Evolutionary conservation across 495 filamentous ascomycete genomes (phyloP).

Genomic region (Amniculicola lignicola): DNA sequence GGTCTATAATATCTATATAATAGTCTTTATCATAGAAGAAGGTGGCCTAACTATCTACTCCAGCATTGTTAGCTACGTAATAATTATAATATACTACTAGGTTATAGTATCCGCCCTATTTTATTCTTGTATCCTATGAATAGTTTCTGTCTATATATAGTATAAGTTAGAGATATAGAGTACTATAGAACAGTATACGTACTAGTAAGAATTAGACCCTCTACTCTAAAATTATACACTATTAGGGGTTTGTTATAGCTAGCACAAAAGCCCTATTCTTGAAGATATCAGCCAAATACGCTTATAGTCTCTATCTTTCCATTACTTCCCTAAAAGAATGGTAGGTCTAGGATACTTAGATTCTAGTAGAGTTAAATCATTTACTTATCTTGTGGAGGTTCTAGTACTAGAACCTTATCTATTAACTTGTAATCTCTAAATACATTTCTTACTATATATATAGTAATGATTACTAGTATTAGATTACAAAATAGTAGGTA

Average conservation of each 20-base stretch:
- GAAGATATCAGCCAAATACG: conserved; percentile 13
- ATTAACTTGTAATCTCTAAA: conserved; percentile 27
- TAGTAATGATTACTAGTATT: conserved; percentile 17
- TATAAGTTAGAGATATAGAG: conserved; percentile 16
- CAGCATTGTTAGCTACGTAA: conserved; percentile 31
- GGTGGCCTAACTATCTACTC: conserved; percentile 31
- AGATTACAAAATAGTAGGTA: conserved; percentile 21
- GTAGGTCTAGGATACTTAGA: conserved; percentile 7
- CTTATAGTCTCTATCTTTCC: conserved; percentile 16
- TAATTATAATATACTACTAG: conserved; percentile 21
- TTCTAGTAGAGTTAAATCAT: too few species aligned
- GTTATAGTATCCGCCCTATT: conserved; percentile 29
- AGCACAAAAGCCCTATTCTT: conserved; percentile 14
- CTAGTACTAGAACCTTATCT: conserved; percentile 26
- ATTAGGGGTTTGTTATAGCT: conserved; percentile 18
- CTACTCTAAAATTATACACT: conserved; percentile 32
- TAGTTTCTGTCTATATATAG: conserved; percentile 33
- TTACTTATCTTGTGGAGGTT: conserved; percentile 24
- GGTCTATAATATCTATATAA: conserved; percentile 25
- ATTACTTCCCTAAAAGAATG: conserved; percentile 18
- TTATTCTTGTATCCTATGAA: conserved; percentile 31
- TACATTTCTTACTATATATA: conserved; percentile 15
- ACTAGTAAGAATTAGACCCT: too few species aligned
- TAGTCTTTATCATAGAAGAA: conserved; percentile 27
- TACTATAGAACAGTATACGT: conserved; percentile 22